Evolutionary conservation across 345 rosid species (phyloP).

Genomic region (Heritiera fomes): DNA sequence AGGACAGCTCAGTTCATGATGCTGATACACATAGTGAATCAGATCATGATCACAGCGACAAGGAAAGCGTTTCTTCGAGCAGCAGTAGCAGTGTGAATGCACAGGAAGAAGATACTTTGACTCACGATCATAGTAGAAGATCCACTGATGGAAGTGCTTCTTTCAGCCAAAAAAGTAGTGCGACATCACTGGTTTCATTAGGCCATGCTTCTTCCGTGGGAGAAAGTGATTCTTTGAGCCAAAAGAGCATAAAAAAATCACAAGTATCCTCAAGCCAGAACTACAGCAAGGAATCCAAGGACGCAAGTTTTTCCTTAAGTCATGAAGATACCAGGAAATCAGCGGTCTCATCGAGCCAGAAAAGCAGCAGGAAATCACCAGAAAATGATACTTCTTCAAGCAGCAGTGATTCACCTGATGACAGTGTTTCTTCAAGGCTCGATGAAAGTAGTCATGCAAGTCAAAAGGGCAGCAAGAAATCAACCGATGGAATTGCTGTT

Average conservation of each 20-base stretch:
- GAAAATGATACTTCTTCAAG: not conserved
- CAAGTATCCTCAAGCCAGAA: not conserved
- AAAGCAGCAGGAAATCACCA: not conserved
- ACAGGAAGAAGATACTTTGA: constrained; percentile 10
- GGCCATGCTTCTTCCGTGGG: not conserved
- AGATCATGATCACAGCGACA: not conserved
- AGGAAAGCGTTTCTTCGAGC: constrained; percentile 26
- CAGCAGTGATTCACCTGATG: not conserved
- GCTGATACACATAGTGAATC: not conserved
- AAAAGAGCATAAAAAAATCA: not conserved
- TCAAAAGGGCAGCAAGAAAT: not conserved
- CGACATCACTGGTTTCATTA: not conserved
- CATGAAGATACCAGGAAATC: not conserved
- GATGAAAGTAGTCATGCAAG: not conserved
- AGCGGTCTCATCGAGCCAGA: not conserved
- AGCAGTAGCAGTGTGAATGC: constrained; percentile 8
- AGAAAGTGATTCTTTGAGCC: not conserved
- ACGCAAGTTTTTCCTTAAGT: not conserved
- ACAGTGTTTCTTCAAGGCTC: not conserved
- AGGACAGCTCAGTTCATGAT: not conserved
- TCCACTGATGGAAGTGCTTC: constrained; percentile 22
- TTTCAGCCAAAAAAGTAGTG: not conserved
- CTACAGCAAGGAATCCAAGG: not conserved
- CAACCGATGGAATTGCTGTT: not conserved
- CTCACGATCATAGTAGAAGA: constrained; percentile 6